A percentile compares a stretch with the other conserved stretches of the same genome.
Conservation (phyloP, 345 rosid species). For the Murraya koenigii region DNA sequence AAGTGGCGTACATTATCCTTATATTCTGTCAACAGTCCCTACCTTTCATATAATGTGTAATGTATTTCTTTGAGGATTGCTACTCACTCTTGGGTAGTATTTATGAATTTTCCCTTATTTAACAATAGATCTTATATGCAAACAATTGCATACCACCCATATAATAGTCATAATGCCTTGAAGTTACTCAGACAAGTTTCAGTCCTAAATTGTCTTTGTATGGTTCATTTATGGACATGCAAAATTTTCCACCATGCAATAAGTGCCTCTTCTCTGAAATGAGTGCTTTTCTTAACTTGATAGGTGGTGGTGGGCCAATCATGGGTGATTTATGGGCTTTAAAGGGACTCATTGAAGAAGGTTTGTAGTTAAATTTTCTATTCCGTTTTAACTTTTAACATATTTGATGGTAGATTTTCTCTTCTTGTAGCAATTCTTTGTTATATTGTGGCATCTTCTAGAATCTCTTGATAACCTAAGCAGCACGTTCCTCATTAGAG, state of each 20-base stretch:
- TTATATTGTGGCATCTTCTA: background rate
- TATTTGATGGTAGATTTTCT: background rate
- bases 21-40: background rate
- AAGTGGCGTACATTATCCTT: slow-evolving; percentile 4
- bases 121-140: background rate
- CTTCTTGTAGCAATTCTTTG: background rate
- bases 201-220: background rate
- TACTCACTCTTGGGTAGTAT: background rate
- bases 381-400: background rate
- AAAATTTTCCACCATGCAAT: background rate
- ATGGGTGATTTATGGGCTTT: slow-evolving; percentile 99
- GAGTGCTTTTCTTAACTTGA: slow-evolving; percentile 20
- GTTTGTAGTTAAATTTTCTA: slow-evolving; percentile 34
- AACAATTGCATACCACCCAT: background rate
- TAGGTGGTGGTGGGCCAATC: slow-evolving; percentile 98
- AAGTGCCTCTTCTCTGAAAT: slow-evolving; percentile 11
- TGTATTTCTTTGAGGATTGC: background rate
- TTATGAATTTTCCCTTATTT: background rate
- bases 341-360: slow-evolving; percentile 96
- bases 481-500: background rate
- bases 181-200: background rate
- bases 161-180: background rate
- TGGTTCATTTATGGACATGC: background rate
- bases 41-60: background rate
- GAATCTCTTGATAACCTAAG: background rate